Evolutionary conservation across 805 yeast species (phyloP).

Genomic region (Hanseniaspora taiwanica): DNA sequence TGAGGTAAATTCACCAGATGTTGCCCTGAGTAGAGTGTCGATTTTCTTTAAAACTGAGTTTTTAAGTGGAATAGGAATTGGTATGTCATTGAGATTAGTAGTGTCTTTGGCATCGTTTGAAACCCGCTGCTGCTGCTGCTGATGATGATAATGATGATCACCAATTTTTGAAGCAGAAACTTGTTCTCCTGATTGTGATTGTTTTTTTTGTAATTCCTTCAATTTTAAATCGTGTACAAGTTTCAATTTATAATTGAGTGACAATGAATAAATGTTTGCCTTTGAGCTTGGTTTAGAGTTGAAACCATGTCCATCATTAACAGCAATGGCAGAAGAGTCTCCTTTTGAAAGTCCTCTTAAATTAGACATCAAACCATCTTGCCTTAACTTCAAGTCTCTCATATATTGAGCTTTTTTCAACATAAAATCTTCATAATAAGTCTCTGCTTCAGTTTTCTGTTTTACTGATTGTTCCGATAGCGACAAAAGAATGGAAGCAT

Average conservation of each 20-base stretch:
- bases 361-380: background rate
- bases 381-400: background rate
- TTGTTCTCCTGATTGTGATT: too few species aligned
- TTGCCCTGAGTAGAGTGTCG: background rate
- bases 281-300: too few species aligned
- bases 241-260: background rate
- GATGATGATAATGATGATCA: too few species aligned
- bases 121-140: too few species aligned
- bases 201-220: background rate
- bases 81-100: conserved; percentile 12
- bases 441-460: conserved; percentile 13
- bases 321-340: too few species aligned
- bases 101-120: conserved; percentile 15
- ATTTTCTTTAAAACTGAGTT: background rate
- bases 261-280: too few species aligned
- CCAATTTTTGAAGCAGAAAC: too few species aligned
- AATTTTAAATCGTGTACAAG: background rate
- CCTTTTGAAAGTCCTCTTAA: too few species aligned
- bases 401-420: conserved; percentile 2
- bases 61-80: conserved; percentile 12
- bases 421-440: conserved; percentile 7
- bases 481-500: conserved; percentile 16
- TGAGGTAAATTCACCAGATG: background rate
- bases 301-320: too few species aligned
- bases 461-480: conserved; percentile 8